phyloP scores from a whole-genome alignment of 148 eudicot species.

The Fallopia convolvulus region DNA sequence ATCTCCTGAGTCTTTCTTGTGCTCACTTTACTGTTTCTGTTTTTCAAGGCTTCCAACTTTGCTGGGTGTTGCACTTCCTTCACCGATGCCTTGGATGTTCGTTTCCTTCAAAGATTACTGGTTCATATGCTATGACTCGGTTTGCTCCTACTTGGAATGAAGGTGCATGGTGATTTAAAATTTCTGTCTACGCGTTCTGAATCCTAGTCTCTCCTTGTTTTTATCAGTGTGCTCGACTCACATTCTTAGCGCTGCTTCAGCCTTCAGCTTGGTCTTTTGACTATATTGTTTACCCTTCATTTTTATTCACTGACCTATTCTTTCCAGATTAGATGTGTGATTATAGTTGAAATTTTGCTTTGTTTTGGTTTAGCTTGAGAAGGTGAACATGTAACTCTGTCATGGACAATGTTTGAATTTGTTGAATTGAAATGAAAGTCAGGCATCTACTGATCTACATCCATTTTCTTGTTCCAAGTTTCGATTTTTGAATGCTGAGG shows the following conservation, averaged over 20 bases:
- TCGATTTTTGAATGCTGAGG: not conserved
- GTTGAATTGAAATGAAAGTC: not conserved
- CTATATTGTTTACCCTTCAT: not conserved
- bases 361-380: not conserved
- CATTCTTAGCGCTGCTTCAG: not conserved
- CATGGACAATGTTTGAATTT: not conserved
- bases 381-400: not conserved
- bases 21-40: not conserved
- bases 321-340: not conserved
- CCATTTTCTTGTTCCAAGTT: not conserved
- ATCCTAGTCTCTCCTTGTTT: not conserved
- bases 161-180: not conserved
- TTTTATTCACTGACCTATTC: not conserved
- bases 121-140: slow-evolving; percentile 62
- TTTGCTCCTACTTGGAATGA: slow-evolving; percentile 37
- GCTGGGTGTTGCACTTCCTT: slow-evolving; percentile 33
- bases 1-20: not conserved
- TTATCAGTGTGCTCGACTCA: not conserved
- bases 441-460: not conserved
- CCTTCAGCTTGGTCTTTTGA: not conserved
- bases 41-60: slow-evolving; percentile 39
- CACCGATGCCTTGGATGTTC: slow-evolving; percentile 60
- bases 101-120: slow-evolving; percentile 74
- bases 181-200: not conserved
- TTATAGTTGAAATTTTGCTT: not conserved